These are phyloP conservation scores for Rutstroemia sp. DNA, from an alignment of 2,329 filamentous ascomycete species.

Conservation along the genomic window DNA sequence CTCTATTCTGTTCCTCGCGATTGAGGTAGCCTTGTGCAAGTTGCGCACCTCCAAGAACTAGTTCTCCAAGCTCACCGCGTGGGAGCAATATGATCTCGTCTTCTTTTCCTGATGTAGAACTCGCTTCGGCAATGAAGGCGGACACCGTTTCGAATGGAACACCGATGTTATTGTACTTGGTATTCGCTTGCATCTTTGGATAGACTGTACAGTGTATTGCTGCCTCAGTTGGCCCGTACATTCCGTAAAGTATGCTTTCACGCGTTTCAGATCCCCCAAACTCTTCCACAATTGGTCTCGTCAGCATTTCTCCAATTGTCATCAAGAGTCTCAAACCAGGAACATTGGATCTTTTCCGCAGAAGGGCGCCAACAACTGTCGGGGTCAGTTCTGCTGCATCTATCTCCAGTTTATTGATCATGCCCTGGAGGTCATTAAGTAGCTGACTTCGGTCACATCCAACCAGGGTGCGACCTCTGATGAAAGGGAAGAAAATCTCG, in stretches of 20 bases:
- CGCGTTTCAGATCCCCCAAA: constrained; percentile 51
- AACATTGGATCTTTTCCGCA: constrained; percentile 59
- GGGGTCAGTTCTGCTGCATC: constrained; percentile 88
- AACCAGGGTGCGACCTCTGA: constrained; percentile 65
- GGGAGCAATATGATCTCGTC: constrained; percentile 23
- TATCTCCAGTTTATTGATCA: constrained; percentile 57
- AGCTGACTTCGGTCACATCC: constrained; percentile 61
- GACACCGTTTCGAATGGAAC: constrained; percentile 68
- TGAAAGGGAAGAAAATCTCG: constrained; percentile 85
- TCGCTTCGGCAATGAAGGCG: constrained; percentile 26
- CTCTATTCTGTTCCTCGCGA: constrained; percentile 63
- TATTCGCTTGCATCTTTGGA: constrained; percentile 47
- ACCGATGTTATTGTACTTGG: constrained; percentile 64
- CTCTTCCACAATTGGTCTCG: constrained; percentile 64
- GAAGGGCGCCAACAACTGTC: constrained; percentile 72
- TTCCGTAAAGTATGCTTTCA: constrained; percentile 69
- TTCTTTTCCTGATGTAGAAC: constrained; percentile 12
- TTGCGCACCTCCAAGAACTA: constrained; percentile 74
- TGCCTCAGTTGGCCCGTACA: constrained; percentile 92
- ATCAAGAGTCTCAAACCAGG: constrained; percentile 65
- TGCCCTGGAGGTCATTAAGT: constrained; percentile 65
- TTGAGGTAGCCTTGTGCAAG: constrained; percentile 79
- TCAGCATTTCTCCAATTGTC: constrained; percentile 93
- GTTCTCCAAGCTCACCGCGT: constrained; percentile 43
- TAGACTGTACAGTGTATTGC: constrained; percentile 85